Evolutionary conservation across 202 grass and related monocot species (phyloP).

Genomic region (Cymbopogon flexuosus): DNA sequence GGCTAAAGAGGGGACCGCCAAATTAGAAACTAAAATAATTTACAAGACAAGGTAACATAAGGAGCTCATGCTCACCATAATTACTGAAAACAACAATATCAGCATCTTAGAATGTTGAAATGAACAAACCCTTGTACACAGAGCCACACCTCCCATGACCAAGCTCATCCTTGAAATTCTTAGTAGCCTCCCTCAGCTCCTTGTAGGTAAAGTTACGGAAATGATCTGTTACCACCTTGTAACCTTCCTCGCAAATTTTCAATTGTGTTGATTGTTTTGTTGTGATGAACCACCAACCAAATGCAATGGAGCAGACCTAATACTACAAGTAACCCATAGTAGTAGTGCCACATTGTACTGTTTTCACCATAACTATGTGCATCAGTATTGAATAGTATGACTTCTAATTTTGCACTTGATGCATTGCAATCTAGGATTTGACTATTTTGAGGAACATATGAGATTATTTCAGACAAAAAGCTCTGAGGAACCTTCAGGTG

Average conservation of each 20-base stretch:
- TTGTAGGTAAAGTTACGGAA: constrained; percentile 42
- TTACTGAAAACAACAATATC: not conserved
- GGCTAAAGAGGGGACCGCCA: not conserved
- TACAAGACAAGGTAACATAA: not conserved
- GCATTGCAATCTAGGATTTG: not conserved
- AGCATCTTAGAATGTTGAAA: not conserved
- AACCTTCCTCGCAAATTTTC: constrained; percentile 40
- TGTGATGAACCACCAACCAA: constrained; percentile 53
- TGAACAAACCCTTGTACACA: constrained; percentile 34
- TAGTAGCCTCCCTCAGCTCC: constrained; percentile 38
- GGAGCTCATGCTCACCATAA: not conserved
- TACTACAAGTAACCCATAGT: constrained; percentile 40
- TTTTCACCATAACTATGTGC: not conserved
- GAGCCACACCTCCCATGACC: constrained; percentile 44
- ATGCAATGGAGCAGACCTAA: constrained; percentile 45
- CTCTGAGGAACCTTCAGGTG: constrained; percentile 36
- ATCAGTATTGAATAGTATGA: not conserved
- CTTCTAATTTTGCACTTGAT: not conserved
- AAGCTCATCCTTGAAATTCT: constrained; percentile 38
- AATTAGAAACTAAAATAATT: not conserved
- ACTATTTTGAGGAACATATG: not conserved
- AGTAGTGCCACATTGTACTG: constrained; percentile 25
- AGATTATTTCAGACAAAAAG: not conserved
- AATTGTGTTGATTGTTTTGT: constrained; percentile 18
- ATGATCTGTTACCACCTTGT: constrained; percentile 36